Evolutionary conservation across 352 stramenopile genomes (phyloP).

Genomic region (Phytopythium oedochilum): DNA sequence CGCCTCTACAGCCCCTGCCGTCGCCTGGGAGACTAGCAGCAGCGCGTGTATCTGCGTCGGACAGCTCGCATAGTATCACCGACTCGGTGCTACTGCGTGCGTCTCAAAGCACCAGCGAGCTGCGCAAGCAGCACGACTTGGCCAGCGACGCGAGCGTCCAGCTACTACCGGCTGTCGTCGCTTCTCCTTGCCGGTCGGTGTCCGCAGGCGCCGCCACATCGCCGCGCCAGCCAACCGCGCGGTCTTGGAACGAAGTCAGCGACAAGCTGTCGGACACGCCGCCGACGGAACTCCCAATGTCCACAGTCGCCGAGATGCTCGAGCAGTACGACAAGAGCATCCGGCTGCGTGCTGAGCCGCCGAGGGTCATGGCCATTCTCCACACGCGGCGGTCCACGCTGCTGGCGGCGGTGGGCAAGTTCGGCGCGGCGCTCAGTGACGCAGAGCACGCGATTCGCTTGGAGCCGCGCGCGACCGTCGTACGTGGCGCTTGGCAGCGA

Average conservation of each 20-base stretch:
- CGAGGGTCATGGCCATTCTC: slow-evolving; percentile 52
- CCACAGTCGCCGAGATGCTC: slow-evolving; percentile 38
- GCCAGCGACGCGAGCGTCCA: slow-evolving; percentile 14
- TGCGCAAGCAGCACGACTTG: slow-evolving; percentile 27
- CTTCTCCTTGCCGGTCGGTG: not conserved
- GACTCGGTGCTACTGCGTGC: slow-evolving; percentile 27
- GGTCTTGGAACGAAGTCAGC: not conserved
- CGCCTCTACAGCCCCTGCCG: not conserved
- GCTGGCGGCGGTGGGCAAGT: slow-evolving; percentile 44
- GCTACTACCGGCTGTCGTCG: slow-evolving; percentile 11
- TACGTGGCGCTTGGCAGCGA: slow-evolving; percentile 17
- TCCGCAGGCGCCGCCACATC: not conserved
- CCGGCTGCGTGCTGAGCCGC: slow-evolving; percentile 34
- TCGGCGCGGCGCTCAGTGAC: slow-evolving; percentile 37
- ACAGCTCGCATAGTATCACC: not conserved
- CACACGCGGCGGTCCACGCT: slow-evolving; percentile 57
- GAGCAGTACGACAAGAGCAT: slow-evolving; percentile 70
- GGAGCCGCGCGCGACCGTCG: slow-evolving; percentile 43
- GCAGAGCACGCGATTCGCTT: slow-evolving; percentile 46
- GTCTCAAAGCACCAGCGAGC: slow-evolving; percentile 23
- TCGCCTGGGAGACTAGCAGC: not conserved
- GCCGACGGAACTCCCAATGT: slow-evolving; percentile 13
- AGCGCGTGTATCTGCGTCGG: slow-evolving; percentile 1
- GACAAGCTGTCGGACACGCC: not conserved
- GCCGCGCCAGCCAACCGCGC: not conserved